Base-by-base conservation (phyloP, 2,329 filamentous ascomycete species). In the Penicillium crustosum region DNA sequence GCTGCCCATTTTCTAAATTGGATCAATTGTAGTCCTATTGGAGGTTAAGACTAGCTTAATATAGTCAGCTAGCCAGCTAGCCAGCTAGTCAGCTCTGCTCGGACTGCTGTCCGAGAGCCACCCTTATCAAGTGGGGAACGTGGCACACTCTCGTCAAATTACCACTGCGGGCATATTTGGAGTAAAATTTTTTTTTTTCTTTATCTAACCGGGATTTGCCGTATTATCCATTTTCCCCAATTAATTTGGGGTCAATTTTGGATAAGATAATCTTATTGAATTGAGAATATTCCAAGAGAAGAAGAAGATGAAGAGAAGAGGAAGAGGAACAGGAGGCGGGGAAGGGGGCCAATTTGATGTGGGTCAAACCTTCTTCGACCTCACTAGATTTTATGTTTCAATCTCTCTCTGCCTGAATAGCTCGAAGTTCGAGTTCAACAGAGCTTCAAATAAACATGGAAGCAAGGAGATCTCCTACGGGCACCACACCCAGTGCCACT, bases 401-500 rank as follows among this genome's bases (percentile, higher is more conserved):
- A 39, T 38, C 23, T 52, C 23, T 29, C 23, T 29, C 12, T 41
- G 15, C 31, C 21, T 33, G 17, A 49, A 48, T 48, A 17, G 36
- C 36, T 43, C 36, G 29, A 31, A 31, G 2, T 4, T 31, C 29
- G 29, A 31, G 29, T 31, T 13, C 29, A 31, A 13, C 8, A 19
- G 3, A 21, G 8, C 17, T 35, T 10, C 8, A 50, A n/a, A 6
- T 21, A 29, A 1, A 25, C 1, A 52, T 71, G 68, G 68, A 70
- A 48, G 59, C 64, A 35, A 64, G 51, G 41, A 59, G 60, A 57
- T 62, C 67, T 42, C 52, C 66, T 29, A 57, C 61, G 38, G 61
- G 62, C n/a, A 12, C 8, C 21, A 33, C 33, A 7, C 15, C 33
- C 3, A 50, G 53, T 49, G 23, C 61, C 25, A 53, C 65, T 10